These are phyloP conservation scores for Phascolomyces articulosus DNA, from an alignment of 371 early-diverging fungal species.

Conservation along the genomic window DNA sequence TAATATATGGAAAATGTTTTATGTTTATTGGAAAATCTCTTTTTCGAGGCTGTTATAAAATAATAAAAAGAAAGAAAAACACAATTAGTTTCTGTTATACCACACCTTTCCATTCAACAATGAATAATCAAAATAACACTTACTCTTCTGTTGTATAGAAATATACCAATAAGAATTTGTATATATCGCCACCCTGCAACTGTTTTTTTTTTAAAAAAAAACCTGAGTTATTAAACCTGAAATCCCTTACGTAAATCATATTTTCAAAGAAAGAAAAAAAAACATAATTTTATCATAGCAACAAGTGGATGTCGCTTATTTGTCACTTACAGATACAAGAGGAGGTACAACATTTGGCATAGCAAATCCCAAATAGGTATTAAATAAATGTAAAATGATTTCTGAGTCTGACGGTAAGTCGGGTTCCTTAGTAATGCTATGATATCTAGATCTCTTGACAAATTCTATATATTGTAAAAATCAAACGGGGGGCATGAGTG, in stretches of 20 bases:
- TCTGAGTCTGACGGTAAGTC: conserved; percentile 18
- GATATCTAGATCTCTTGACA: conserved; percentile 10
- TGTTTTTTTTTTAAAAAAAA: too few relatives aligned
- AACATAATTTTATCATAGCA: too few relatives aligned
- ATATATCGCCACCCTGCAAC: conserved; percentile 17
- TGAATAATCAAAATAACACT: background rate
- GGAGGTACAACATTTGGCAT: conserved; percentile 19
- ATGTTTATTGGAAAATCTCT: conserved; percentile 4
- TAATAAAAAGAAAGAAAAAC: background rate
- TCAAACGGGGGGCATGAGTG: too few relatives aligned
- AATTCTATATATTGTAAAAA: conserved; percentile 3
- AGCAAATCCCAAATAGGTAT: conserved; percentile 5
- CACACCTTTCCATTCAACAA: too few relatives aligned
- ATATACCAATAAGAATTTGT: conserved; percentile 20
- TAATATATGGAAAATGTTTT: background rate
- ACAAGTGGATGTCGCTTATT: too few relatives aligned
- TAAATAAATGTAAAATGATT: conserved; percentile 17
- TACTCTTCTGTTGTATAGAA: conserved; percentile 26
- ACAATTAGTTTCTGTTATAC: too few relatives aligned
- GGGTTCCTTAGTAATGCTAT: conserved; percentile 5
- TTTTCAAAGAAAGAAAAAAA: too few relatives aligned
- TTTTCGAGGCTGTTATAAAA: conserved; percentile 1
- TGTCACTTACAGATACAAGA: conserved; percentile 16
- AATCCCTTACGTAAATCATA: too few relatives aligned
- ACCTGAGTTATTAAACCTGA: too few relatives aligned